These are phyloP conservation scores for Bigelowiella natans DNA, from an alignment of 78 protist genomes.

Conservation along the genomic window DNA sequence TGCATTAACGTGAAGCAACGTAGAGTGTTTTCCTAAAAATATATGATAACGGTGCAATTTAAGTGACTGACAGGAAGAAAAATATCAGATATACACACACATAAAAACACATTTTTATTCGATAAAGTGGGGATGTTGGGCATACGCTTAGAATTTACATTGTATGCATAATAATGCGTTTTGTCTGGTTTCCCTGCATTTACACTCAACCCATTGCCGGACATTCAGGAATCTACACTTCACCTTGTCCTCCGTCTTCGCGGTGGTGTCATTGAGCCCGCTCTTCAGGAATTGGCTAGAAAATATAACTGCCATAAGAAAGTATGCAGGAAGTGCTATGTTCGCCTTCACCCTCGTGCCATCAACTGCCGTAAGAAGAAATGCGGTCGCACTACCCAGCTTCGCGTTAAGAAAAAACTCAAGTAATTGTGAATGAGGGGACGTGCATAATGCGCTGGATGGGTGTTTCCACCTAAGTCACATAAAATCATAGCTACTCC, in stretches of 20 bases:
- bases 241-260: conserved; percentile 83
- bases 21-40: neutral
- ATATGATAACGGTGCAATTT: neutral
- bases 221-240: conserved; percentile 26
- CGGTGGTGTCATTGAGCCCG: conserved; percentile 97
- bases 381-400: conserved; percentile 95
- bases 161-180: neutral
- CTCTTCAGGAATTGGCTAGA: conserved; percentile 86
- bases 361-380: conserved; percentile 97
- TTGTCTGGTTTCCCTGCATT: neutral
- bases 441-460: no score
- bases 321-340: conserved; percentile 99
- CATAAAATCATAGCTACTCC: no score
- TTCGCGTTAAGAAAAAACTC: conserved; percentile 98
- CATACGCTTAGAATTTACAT: no score
- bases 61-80: neutral
- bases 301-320: conserved; percentile 91
- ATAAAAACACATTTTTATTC: neutral
- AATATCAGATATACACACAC: neutral
- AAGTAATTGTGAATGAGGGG: no score
- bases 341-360: conserved; percentile 95
- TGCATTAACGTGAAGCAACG: neutral
- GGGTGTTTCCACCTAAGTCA: no score
- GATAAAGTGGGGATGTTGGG: no score
- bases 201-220: neutral